Conservation (phyloP, 2,329 filamentous ascomycete species). For the Cladosporium sp. region DNA sequence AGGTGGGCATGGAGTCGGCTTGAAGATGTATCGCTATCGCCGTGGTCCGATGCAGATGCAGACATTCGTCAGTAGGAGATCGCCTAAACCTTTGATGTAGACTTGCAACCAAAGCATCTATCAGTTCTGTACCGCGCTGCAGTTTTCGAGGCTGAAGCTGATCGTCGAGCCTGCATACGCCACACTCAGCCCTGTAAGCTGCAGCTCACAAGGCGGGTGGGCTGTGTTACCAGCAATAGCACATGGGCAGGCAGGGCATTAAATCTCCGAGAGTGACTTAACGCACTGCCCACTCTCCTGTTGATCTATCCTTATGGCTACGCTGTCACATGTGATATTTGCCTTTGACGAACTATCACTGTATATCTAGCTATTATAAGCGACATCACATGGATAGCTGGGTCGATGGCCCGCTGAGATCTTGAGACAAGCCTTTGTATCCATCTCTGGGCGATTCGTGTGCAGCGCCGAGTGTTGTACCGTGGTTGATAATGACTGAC, state of each 20-base stretch:
- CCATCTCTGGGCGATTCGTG: neutral
- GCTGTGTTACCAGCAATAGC: conserved; percentile 1
- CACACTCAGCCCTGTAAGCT: neutral
- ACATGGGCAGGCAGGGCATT: neutral
- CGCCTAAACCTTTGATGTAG: neutral
- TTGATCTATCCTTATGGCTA: neutral
- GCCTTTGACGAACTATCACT: neutral
- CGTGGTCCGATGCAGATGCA: neutral
- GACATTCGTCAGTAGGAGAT: neutral
- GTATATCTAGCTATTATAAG: neutral
- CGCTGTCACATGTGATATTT: neutral
- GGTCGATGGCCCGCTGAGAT: neutral
- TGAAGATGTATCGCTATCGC: neutral
- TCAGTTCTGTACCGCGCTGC: neutral
- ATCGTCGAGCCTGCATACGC: neutral
- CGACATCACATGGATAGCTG: neutral
- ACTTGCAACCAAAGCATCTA: neutral
- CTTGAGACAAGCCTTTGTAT: neutral
- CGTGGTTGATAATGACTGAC: neutral
- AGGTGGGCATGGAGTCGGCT: neutral
- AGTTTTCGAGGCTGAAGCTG: neutral
- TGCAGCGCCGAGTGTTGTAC: neutral
- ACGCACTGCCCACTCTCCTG: neutral
- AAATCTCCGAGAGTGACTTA: neutral
- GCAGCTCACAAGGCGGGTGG: conserved; percentile 2